Percentiles rank a stretch among this genome's conserved stretches.
Evolutionary conservation across 495 filamentous ascomycete genomes (phyloP).

Genomic region (Trypethelium eluteriae): DNA sequence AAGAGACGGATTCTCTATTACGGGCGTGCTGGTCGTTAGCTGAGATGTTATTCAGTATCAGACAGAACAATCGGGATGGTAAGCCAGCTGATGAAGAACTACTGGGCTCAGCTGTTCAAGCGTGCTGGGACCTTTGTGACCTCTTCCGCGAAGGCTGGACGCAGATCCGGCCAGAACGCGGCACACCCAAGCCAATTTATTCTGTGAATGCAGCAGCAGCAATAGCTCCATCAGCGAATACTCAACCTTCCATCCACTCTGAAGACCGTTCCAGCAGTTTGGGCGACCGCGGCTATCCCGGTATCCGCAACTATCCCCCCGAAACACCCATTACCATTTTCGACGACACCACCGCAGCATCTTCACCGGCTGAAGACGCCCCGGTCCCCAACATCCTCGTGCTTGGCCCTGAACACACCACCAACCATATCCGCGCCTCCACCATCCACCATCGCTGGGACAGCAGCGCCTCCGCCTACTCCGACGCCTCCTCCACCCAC

Average conservation of each 20-base stretch:
- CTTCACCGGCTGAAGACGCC: conserved; percentile 68
- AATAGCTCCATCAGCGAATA: conserved; percentile 14
- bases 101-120: conserved; percentile 76
- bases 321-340: conserved; percentile 92
- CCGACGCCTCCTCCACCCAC: conserved; percentile 50
- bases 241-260: conserved; percentile 14
- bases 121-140: conserved; percentile 93
- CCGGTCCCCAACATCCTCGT: conserved; percentile 77
- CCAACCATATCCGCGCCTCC: conserved; percentile 27
- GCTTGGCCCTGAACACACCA: conserved; percentile 53
- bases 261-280: conserved; percentile 35
- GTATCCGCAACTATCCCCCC: conserved; percentile 42
- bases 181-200: conserved; percentile 67
- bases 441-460: conserved; percentile 51
- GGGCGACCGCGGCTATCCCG: conserved; percentile 25
- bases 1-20: conserved; percentile 74
- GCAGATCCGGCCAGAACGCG: conserved; percentile 74
- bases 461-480: conserved; percentile 64
- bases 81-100: conserved; percentile 72
- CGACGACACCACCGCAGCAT: conserved; percentile 72
- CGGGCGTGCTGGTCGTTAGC: conserved; percentile 84
- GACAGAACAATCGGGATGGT: conserved; percentile 70
- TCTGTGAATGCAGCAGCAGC: conserved; percentile 11
- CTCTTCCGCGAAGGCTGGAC: conserved; percentile 92
- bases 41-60: conserved; percentile 88